Conservation (phyloP, 2,329 filamentous ascomycete species). For the Penicillium psychrosexuale region DNA sequence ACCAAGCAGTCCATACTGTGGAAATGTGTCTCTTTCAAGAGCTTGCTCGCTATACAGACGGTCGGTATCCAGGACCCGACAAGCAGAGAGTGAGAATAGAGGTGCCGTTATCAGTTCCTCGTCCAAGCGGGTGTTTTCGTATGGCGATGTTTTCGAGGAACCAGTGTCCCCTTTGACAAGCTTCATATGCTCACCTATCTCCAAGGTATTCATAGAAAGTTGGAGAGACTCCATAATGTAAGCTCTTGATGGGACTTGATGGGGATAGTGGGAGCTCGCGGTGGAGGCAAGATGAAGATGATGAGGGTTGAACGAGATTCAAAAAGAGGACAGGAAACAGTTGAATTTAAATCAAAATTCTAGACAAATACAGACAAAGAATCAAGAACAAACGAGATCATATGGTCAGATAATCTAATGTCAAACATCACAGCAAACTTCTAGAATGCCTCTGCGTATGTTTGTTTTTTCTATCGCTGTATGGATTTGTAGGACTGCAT, state of each 20-base stretch:
- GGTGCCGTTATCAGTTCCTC: slow-evolving; percentile 2
- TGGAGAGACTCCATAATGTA: background rate
- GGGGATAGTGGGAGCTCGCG: background rate
- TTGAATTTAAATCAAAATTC: background rate
- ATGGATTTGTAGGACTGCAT: no score
- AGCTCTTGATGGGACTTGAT: no score
- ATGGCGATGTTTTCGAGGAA: no score
- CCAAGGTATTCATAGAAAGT: background rate
- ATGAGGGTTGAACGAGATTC: background rate
- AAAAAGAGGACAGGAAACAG: no score
- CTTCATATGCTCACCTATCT: background rate
- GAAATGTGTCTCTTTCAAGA: background rate
- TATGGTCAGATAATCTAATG: no score
- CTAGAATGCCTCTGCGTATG: background rate
- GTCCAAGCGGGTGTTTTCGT: background rate
- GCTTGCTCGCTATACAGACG: background rate
- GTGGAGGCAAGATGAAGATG: background rate
- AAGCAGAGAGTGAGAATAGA: background rate
- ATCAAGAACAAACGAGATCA: no score
- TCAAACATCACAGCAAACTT: background rate
- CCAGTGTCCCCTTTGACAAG: background rate
- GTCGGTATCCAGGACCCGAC: background rate
- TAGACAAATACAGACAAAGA: no score
- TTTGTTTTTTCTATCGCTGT: no score
- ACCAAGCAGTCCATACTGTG: slow-evolving; percentile 2